phyloP scores from a whole-genome alignment of 345 rosid genomes.

The Melaleuca alternifolia region DNA sequence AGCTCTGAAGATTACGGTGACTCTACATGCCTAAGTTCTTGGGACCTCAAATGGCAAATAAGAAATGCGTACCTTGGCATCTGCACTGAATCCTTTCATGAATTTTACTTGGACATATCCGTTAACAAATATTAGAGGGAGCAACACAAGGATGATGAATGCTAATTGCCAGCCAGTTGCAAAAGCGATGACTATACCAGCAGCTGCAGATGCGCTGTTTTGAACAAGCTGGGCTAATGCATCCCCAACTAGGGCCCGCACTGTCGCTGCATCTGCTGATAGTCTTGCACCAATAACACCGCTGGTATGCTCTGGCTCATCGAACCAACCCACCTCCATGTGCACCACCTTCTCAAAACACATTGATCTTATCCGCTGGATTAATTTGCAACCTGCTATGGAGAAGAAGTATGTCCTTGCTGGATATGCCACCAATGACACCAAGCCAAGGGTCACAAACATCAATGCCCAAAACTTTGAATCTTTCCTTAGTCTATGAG shows the following conservation, averaged over 20 bases:
- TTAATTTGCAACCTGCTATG: constrained; percentile 47
- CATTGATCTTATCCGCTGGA: constrained; percentile 48
- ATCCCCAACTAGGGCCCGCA: constrained; percentile 71
- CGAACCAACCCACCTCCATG: constrained; percentile 92
- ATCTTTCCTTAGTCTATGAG: constrained; percentile 39
- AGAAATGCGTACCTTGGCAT: constrained; percentile 40
- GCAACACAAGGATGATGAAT: constrained; percentile 30
- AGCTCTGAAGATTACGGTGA: background rate
- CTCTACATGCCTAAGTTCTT: background rate
- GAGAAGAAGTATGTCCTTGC: constrained; percentile 43
- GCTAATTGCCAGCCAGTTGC: constrained; percentile 58
- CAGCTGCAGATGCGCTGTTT: constrained; percentile 43
- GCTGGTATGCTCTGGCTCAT: constrained; percentile 60
- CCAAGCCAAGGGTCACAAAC: constrained; percentile 42
- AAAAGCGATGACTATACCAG: constrained; percentile 65
- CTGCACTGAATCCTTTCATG: constrained; percentile 64
- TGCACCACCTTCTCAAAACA: constrained; percentile 72
- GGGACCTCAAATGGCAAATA: background rate
- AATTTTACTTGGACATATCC: constrained; percentile 49
- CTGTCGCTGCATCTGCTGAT: constrained; percentile 67
- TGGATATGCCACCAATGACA: constrained; percentile 35
- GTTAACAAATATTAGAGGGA: constrained; percentile 54
- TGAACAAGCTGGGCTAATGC: constrained; percentile 50
- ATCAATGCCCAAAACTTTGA: constrained; percentile 60
- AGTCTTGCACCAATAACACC: constrained; percentile 71